Evolutionary conservation across 306 rosid species (phyloP), one percentile per base, ranked within the genome.

Genomic region (Styphnolobium japonicum): DNA sequence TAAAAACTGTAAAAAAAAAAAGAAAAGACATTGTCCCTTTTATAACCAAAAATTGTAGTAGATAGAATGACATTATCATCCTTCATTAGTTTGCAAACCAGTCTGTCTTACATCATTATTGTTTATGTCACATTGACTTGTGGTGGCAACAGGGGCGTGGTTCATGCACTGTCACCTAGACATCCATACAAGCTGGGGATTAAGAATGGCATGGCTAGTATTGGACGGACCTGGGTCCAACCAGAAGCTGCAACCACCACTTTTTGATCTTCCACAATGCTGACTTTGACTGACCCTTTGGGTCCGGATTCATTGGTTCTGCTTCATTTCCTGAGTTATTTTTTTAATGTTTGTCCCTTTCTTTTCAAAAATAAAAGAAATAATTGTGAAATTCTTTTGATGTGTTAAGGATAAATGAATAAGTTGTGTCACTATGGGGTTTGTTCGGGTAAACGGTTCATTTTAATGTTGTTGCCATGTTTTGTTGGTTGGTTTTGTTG

Each of bases 151-250:
- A 91, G 98, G 98, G 31, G 91, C 87, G 51, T 92, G 98, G 98
- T 81, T 94, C 66, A 93, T 93, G 98, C 98, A 93, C 82, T 93
- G 97, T 75, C 98, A 93, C 85, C 70, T 93, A 15, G 97, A 94
- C 22, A 57, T 94, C 10, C 98, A 94, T 51, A 92, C 98, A 39
- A 94, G 98, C 79, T 92, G 98, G 97, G 98, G 98, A 31, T 75
- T 93, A 31, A 91, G 86, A 74, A 93, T 93, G 98, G 91, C 91
- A 33, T 91, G 98, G 97, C 73, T 91, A 16, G 97, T 93, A 18
- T 66, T 87, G 39, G 93, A 94, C 21, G 96, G 94, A 51, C 61
- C 92, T 4, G 85, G 73, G 16, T 76, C 92, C 6, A 75, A 90
- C 60, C 96, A 92, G 82, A 93, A 92, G 90, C 53, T 90, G 1